Conservation (phyloP, 2,329 filamentous ascomycete species). For the Hirsutella rhossiliensis region DNA sequence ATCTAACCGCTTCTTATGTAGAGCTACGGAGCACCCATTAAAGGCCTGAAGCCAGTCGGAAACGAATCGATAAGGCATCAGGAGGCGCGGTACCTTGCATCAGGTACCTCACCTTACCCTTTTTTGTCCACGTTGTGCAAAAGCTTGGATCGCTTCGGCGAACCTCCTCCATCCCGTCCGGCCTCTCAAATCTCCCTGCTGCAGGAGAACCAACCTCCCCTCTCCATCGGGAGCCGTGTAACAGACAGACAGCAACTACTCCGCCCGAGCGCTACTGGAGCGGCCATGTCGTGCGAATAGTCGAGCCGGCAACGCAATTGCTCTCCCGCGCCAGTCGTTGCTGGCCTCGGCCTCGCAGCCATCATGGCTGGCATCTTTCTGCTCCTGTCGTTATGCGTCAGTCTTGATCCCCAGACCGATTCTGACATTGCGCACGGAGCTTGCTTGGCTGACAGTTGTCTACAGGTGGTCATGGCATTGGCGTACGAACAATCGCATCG, state of each 20-base stretch:
- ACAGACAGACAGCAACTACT: neutral
- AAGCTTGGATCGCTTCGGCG: too few relatives aligned
- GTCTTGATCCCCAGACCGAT: constrained; percentile 10
- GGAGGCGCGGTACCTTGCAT: neutral
- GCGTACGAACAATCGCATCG: constrained; percentile 29
- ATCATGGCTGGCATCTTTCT: constrained; percentile 28
- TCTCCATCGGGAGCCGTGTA: neutral
- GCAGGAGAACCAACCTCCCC: neutral
- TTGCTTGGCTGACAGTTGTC: neutral
- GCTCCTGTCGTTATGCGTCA: constrained; percentile 28
- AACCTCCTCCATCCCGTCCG: neutral
- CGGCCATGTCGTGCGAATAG: neutral
- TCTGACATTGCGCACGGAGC: neutral
- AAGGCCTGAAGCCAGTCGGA: too few relatives aligned
- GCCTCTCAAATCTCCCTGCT: neutral
- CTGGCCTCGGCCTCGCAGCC: neutral
- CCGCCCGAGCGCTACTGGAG: neutral
- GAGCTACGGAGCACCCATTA: too few relatives aligned
- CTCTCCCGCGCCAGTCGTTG: neutral
- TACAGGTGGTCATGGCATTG: constrained; percentile 44
- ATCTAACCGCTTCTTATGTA: too few relatives aligned
- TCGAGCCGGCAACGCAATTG: neutral
- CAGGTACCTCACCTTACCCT: neutral
- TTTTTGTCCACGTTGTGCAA: neutral
- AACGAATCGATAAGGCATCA: constrained; percentile 1